phyloP scores from a whole-genome alignment of 2,329 filamentous ascomycete species.

The Dryadomyces quercus-mongolicae region DNA sequence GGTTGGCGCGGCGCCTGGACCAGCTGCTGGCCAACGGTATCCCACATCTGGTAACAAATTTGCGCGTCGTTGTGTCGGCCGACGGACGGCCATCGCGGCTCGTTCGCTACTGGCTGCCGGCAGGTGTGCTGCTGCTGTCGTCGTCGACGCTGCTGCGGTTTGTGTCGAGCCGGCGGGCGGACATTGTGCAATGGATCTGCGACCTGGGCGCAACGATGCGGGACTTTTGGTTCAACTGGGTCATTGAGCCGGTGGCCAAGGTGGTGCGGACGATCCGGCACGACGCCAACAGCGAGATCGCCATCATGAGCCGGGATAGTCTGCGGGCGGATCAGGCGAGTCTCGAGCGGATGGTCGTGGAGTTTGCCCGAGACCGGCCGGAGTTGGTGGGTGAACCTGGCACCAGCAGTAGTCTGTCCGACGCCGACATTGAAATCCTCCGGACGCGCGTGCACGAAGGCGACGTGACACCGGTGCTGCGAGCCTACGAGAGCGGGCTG shows the following conservation, averaged over 20 bases:
- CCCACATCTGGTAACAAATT: constrained; percentile 50
- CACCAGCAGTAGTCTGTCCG: constrained; percentile 40
- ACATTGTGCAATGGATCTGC: constrained; percentile 67
- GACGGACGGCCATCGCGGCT: constrained; percentile 67
- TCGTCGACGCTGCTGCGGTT: constrained; percentile 79
- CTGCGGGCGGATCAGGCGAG: constrained; percentile 83
- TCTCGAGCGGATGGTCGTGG: constrained; percentile 93
- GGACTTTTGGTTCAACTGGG: constrained; percentile 96
- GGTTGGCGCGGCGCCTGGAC: constrained; percentile 55
- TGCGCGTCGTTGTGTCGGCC: constrained; percentile 40
- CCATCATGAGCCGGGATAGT: constrained; percentile 90
- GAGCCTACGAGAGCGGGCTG: constrained; percentile 83
- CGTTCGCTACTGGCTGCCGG: constrained; percentile 82
- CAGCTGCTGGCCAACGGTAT: constrained; percentile 57
- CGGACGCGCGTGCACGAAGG: constrained; percentile 75
- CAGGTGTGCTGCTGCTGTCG: constrained; percentile 58
- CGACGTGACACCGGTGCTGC: constrained; percentile 83
- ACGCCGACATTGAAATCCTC: constrained; percentile 62
- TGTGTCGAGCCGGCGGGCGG: constrained; percentile 59
- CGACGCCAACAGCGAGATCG: constrained; percentile 84
- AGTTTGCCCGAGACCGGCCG: constrained; percentile 80
- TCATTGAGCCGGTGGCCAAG: constrained; percentile 72
- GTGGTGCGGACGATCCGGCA: constrained; percentile 87
- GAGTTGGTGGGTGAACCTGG: constrained; percentile 45
- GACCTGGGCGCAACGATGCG: constrained; percentile 67